Base-by-base conservation (phyloP, 257 asterid species). In the Dorcoceras hygrometricum region DNA sequence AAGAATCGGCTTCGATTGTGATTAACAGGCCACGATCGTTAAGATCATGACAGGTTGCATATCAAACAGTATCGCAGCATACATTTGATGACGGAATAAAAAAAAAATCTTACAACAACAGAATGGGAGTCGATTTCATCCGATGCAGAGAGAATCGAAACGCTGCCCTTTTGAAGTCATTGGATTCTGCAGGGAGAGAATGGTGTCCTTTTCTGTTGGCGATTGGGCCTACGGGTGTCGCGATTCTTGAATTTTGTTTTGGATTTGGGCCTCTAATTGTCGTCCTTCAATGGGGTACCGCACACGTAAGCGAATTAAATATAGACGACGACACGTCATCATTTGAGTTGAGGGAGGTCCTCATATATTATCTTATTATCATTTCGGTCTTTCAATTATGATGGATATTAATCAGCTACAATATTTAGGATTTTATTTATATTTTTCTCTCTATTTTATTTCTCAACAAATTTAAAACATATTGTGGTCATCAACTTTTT, bases 181-280 rank as follows among this genome's bases (percentile, higher is more conserved):
- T 16, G 53, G 53, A 46, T 46, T 46, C 53, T 16, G 6, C 2
- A 5, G 8, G 53, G 22, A 16, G n/a, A 11, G 53, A 46, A 46
- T 16, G 53, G 53, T 16, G 48, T 62, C 14, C 2, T 10, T 36
- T 23, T 32, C 55, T 62, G 46, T 57, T 68, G n/a, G 62, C 19
- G 20, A 78, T 56, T 70, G 77, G 79, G 77, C 79, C 77, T 74
- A 66, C 66, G 22, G 20, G 34, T 29, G 43, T 34, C 43, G 43
- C 43, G 9, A 43, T 69, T 4, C 71, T 18, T 65, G 56, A 16
- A 39, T 28, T 26, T n/a, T 28, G 20, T 19, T 8, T 51, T 57
- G 22, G 63, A 62, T 62, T 73, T 65, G 79, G 77, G 71, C 81
- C 71, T 57, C 18, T 69, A 3, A 20, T 39, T 16, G 53, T 46